Evolutionary conservation across 768 basidiomycete genomes (phyloP).

Genomic region (Rickenella mellea): DNA sequence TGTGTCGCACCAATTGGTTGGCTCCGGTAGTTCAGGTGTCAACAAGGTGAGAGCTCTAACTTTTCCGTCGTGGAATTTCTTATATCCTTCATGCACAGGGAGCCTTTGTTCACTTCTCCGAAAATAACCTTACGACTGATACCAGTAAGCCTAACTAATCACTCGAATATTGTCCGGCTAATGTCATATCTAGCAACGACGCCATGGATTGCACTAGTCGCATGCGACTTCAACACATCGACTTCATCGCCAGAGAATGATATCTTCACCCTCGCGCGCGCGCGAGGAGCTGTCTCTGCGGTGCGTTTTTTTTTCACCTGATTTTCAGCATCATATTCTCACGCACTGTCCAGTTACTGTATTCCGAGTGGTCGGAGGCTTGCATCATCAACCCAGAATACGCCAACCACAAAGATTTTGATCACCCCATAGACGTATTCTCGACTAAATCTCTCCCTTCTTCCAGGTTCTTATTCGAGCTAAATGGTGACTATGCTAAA

Average conservation of each 20-base stretch:
- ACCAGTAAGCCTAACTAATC: slow-evolving; percentile 4
- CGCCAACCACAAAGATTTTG: slow-evolving; percentile 21
- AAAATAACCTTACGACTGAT: slow-evolving; percentile 11
- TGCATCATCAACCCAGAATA: slow-evolving; percentile 33
- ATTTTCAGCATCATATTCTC: not conserved
- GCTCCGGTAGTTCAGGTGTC: slow-evolving; percentile 9
- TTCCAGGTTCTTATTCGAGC: slow-evolving; percentile 17
- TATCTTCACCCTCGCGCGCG: slow-evolving; percentile 34
- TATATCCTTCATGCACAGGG: slow-evolving; percentile 17
- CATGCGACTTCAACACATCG: slow-evolving; percentile 31
- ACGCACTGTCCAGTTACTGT: slow-evolving; percentile 22
- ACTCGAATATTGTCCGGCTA: slow-evolving; percentile 1
- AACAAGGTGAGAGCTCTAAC: slow-evolving; percentile 8
- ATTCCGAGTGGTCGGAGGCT: slow-evolving; percentile 25
- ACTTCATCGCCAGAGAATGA: slow-evolving; percentile 19
- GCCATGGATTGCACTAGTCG: slow-evolving; percentile 39
- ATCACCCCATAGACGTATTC: slow-evolving; percentile 24
- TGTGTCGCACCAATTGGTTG: slow-evolving; percentile 11
- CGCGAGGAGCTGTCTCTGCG: slow-evolving; percentile 33
- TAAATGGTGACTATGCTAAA: not conserved
- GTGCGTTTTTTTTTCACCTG: slow-evolving; percentile 11
- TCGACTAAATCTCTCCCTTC: slow-evolving; percentile 22
- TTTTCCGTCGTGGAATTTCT: not conserved
- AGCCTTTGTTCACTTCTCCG: slow-evolving; percentile 34
- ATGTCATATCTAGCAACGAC: slow-evolving; percentile 22